phyloP scores from a whole-genome alignment of 2,329 filamentous ascomycete species.

The Epichloe gansuensis region DNA sequence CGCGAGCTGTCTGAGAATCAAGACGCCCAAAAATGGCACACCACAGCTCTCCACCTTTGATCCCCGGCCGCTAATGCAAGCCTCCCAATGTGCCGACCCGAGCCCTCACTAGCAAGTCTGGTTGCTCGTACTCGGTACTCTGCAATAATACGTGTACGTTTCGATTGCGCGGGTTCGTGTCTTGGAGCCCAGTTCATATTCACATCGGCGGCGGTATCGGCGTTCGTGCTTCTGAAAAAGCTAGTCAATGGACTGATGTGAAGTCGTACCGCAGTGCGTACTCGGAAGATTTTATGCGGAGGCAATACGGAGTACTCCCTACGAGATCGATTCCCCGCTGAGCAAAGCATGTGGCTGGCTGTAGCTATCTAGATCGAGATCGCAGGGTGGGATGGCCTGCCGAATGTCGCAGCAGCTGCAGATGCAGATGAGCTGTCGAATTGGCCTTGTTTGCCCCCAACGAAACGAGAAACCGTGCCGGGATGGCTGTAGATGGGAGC shows the following conservation, averaged over 20 bases:
- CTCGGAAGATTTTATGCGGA: background rate
- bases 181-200: background rate
- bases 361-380: constrained; percentile 1
- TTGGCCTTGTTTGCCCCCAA: background rate
- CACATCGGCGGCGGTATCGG: background rate
- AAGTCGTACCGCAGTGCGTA: background rate
- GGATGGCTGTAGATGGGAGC: background rate
- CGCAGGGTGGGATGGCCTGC: background rate
- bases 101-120: background rate
- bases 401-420: background rate
- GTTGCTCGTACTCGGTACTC: background rate
- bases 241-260: background rate
- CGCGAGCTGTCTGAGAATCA: no score
- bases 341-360: constrained; percentile 1
- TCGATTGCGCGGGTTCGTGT: no score
- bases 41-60: background rate
- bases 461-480: background rate
- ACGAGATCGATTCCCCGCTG: background rate
- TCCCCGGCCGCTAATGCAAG: constrained; percentile 10
- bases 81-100: constrained; percentile 7
- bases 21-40: no score
- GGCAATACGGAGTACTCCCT: background rate
- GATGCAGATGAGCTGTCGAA: background rate
- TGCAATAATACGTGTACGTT: background rate
- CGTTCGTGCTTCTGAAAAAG: background rate